A percentile compares a stretch with the other conserved stretches of the same genome.
These are phyloP conservation scores for Xylaria sp. DNA, from an alignment of 2,329 filamentous ascomycete species.

Conservation along the genomic window DNA sequence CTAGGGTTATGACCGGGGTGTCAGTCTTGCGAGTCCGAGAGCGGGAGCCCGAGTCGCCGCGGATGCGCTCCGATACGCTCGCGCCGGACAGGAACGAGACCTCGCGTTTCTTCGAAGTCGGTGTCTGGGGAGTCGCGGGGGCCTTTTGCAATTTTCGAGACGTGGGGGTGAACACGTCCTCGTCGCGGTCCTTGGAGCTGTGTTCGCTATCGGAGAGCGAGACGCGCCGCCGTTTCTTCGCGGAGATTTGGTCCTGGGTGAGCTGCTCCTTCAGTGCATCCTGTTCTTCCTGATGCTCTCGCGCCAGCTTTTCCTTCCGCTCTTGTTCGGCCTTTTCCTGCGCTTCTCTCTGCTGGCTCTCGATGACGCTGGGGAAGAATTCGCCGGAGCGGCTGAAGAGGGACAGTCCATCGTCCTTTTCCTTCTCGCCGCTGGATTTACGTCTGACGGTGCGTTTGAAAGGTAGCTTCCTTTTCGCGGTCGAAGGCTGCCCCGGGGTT, in stretches of 20 bases:
- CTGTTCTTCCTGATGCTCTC: too few relatives aligned
- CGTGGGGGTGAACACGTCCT: slow-evolving; percentile 19
- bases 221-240: slow-evolving; percentile 29
- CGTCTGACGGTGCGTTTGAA: slow-evolving; percentile 54
- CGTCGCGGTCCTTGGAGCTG: slow-evolving; percentile 8
- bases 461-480: slow-evolving; percentile 46
- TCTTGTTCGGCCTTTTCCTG: slow-evolving; percentile 28
- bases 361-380: slow-evolving; percentile 49
- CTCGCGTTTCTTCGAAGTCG: slow-evolving; percentile 14
- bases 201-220: slow-evolving; percentile 19
- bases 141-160: slow-evolving; percentile 21
- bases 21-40: slow-evolving; percentile 11
- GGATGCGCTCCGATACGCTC: slow-evolving; percentile 1
- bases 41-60: slow-evolving; percentile 2
- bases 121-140: slow-evolving; percentile 17
- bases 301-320: slow-evolving; percentile 31
- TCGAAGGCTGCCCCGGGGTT: slow-evolving; percentile 31
- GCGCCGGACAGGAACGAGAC: slow-evolving; percentile 6
- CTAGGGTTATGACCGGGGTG: slow-evolving; percentile 25
- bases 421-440: slow-evolving; percentile 33
- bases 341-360: slow-evolving; percentile 41
- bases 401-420: slow-evolving; percentile 43
- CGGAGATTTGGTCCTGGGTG: slow-evolving; percentile 13
- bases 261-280: slow-evolving; percentile 23
- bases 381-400: slow-evolving; percentile 55